Evolutionary conservation across 2,329 filamentous ascomycete genomes (phyloP), one percentile per base, ranked within the genome.

Genomic region (Ascocoryne sarcoides): DNA sequence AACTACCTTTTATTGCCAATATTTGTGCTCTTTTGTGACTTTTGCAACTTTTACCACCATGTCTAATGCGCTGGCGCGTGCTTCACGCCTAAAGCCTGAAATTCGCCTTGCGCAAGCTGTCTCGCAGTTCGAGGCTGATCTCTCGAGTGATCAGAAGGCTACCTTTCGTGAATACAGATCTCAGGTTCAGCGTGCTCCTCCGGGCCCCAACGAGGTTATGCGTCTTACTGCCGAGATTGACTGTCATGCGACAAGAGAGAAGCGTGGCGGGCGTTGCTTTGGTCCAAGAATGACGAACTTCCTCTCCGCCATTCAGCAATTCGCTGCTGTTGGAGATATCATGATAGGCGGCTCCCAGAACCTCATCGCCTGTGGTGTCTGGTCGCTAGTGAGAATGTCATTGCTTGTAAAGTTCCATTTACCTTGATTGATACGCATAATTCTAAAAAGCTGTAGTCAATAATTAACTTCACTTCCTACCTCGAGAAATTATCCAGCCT

Each of bases 341-440:
- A 32, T 65, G 21, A 15, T 69, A 12, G 65, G 66, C 0, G 65
- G 63, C 1, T 62, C 62, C 0, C 66, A 70, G 47, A 69, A 68
- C 30, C 32, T 69, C 0, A 52, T 69, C 5, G 65, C 66, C 0
- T 65, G 63, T 40, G 59, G 65, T 10, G 63, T 70, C 0, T 70
- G 66, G 68, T 58, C 63, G 0, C 39, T 66, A 2, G 63, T 69
- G 7, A 59, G 65, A 32, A 60, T 64, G 45, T 60, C 63, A 1
- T 52, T 70, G 15, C 43, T 65, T 32, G 64, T 70, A 28, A 23
- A 61, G 58, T 36, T 31, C 36, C 36, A 37, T 40, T 32, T 1
- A 40, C 2, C 29, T 39, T 30, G 16, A 32, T 42, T 10, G 45
- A 41, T 33, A 19, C 46, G 15, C 15, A n/a, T n/a, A n/a, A n/a